Base-by-base conservation (phyloP, 1,284 basidiomycete species). In the Ceratobasidium sp. region DNA sequence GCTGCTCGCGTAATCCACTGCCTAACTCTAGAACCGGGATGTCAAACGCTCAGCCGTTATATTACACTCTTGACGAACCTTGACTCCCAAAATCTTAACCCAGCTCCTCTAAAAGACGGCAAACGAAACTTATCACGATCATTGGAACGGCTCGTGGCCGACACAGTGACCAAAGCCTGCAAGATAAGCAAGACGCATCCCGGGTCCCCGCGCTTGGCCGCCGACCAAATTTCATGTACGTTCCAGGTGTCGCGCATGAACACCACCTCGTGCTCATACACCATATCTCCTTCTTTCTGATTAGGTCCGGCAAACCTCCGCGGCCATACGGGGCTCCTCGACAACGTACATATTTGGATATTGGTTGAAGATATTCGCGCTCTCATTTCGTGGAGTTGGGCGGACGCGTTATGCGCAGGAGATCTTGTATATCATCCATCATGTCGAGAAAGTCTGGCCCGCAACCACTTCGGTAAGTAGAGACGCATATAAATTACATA, bases 1-100 rank as follows among this genome's bases (percentile, higher is more conserved):
- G 84, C 84, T 79, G 83, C 84, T 0, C 82, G 83, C 0, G 78
- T 86, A 6, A 81, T 86, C 0, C 83, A 85, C 67, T 86, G 85
- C 71, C 80, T 87, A 0, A 80, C 83, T 0, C 76, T 82, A 0
- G 83, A 86, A 0, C 82, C 84, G 0, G 75, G 77, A 0, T 62
- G 52, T 3, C 16, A 57, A 0, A 77, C 78, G 0, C 77, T 86
- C 0, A 83, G 84, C 0, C 81, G 81, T 3, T 86, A 82, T 54
- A 68, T 77, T 0, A 52, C 3, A 75, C 79, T 60, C 16, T 60
- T 60, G 33, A 20, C 59, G 20, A 60, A 60, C 33, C 59, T 60
- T 35, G 33, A 60, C 38, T 12, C 59, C 59, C 59, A 60, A 60
- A 60, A 20, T 23, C 7, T 23, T 23, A 23, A 7, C 52, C 52